Percentiles rank a stretch among this genome's conserved stretches.
Evolutionary conservation across 768 basidiomycete genomes (phyloP).

Genomic region (Leccinum arenicola): DNA sequence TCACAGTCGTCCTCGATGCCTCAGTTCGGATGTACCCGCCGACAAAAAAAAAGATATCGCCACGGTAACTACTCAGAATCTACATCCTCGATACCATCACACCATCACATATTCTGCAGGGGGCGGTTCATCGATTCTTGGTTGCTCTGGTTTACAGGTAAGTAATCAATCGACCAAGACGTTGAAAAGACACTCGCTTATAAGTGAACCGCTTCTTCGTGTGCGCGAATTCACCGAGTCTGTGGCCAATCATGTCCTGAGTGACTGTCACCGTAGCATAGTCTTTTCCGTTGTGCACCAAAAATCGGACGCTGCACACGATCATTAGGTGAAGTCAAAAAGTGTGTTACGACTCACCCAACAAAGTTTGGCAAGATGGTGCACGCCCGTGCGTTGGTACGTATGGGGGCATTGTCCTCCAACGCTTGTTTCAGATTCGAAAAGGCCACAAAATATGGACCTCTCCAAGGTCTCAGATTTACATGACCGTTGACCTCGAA

Average conservation of each 20-base stretch:
- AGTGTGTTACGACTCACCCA: constrained; percentile 55
- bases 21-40: constrained; percentile 31
- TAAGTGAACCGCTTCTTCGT: constrained; percentile 86
- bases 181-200: constrained; percentile 54
- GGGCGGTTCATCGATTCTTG: background rate
- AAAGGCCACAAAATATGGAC: constrained; percentile 93
- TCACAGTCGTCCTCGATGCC: background rate
- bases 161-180: background rate
- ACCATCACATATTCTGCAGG: background rate
- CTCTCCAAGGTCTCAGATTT: constrained; percentile 37
- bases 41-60: constrained; percentile 20
- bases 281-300: constrained; percentile 93
- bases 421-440: constrained; percentile 82
- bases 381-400: constrained; percentile 83
- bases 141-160: background rate
- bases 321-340: background rate
- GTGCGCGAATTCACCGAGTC: constrained; percentile 90
- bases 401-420: constrained; percentile 76
- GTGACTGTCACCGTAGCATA: constrained; percentile 84
- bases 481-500: background rate
- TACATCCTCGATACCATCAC: background rate
- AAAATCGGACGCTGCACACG: constrained; percentile 66
- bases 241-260: constrained; percentile 99
- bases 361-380: constrained; percentile 96
- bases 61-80: constrained; percentile 25